Percentiles rank a stretch among this genome's conserved stretches.
Evolutionary conservation across 225 moss, liverwort and hornwort genomes (phyloP).

Genomic region (Pleurozium schreberi): DNA sequence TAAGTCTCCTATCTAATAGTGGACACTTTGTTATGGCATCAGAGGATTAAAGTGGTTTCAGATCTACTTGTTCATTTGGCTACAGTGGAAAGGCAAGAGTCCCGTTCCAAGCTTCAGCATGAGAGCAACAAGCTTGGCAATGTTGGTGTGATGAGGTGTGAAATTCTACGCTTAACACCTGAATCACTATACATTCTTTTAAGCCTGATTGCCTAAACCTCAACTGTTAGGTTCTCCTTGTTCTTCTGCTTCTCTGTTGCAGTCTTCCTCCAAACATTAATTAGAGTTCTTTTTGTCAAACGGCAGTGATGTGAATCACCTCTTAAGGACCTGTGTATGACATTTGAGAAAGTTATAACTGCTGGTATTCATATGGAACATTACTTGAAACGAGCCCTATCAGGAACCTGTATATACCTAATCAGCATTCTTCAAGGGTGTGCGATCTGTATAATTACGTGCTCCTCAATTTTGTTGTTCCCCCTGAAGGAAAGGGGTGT

Average conservation of each 20-base stretch:
- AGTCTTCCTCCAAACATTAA: not conserved
- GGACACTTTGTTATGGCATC: constrained; percentile 17
- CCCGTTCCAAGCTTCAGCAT: constrained; percentile 71
- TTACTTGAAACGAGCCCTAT: constrained; percentile 1
- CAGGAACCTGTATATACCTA: not conserved
- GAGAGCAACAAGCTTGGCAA: constrained; percentile 75
- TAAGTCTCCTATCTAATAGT: constrained; percentile 2
- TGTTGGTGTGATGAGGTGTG: constrained; percentile 84
- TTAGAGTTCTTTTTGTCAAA: constrained; percentile 9
- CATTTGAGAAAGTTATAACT: constrained; percentile 23
- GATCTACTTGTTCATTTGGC: constrained; percentile 76
- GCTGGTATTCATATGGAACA: constrained; percentile 9
- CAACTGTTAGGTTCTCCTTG: not conserved
- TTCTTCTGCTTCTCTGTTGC: not conserved
- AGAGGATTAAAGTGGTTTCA: constrained; percentile 92
- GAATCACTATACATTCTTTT: not conserved
- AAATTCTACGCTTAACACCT: not conserved
- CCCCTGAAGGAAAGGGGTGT: not conserved
- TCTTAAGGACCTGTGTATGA: constrained; percentile 19
- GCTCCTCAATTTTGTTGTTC: not conserved
- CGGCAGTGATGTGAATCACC: constrained; percentile 19
- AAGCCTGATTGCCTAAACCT: constrained; percentile 1
- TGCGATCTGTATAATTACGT: not conserved
- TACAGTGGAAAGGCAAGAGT: constrained; percentile 80
- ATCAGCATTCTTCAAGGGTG: not conserved